Conservation (phyloP, 495 filamentous ascomycete species). For the Geoglossum glabrum region DNA sequence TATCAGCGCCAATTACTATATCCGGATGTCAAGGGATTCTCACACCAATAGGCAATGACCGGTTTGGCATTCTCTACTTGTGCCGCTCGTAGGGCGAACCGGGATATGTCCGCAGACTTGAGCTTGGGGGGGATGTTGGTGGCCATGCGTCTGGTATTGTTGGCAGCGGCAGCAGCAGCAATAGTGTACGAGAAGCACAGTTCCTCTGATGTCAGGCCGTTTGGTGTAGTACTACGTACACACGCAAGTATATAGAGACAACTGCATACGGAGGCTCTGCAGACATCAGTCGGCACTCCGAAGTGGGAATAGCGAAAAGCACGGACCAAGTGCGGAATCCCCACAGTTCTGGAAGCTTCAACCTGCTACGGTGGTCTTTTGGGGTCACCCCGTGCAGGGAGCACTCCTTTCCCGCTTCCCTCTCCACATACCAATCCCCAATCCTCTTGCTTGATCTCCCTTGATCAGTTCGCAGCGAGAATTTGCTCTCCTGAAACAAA, state of each 20-base stretch:
- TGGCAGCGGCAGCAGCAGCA: not conserved
- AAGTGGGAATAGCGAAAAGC: not conserved
- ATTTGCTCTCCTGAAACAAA: slow-evolving; percentile 10
- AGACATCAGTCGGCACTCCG: no score
- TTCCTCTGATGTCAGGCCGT: not conserved
- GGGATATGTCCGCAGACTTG: slow-evolving; percentile 53
- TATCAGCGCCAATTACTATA: not conserved
- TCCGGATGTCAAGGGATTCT: slow-evolving; percentile 8
- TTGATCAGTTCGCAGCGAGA: not conserved
- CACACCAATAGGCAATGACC: slow-evolving; percentile 85
- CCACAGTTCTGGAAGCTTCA: not conserved
- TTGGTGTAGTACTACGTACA: not conserved
- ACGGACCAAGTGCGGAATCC: not conserved
- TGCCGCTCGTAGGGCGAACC: slow-evolving; percentile 59
- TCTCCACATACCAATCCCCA: not conserved
- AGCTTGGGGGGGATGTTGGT: slow-evolving; percentile 53
- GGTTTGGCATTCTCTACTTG: slow-evolving; percentile 75
- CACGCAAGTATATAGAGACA: no score
- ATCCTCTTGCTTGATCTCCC: not conserved
- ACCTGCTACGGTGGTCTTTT: slow-evolving; percentile 1
- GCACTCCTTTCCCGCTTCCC: not conserved
- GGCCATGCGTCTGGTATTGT: slow-evolving; percentile 54
- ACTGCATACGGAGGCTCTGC: no score
- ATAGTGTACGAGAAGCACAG: not conserved
- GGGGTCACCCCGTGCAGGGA: not conserved